phyloP scores from a whole-genome alignment of 257 asterid species.

The Primulina huaijiensis region DNA sequence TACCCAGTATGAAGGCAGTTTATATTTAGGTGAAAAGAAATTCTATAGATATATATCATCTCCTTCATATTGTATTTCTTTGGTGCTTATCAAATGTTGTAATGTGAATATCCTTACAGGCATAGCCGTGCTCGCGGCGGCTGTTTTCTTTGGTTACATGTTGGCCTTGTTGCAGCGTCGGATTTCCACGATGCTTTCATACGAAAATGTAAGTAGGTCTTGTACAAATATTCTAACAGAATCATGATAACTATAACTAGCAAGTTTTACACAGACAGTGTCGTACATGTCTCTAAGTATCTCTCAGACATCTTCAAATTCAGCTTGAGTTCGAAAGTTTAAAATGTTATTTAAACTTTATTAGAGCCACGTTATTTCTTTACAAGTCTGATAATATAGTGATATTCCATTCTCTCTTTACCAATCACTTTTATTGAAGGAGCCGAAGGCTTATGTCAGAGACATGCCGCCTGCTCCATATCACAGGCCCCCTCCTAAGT shows the following conservation, averaged over 20 bases:
- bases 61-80: slow-evolving; percentile 10
- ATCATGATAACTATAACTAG: neutral
- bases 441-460: slow-evolving; percentile 39
- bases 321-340: neutral
- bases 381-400: neutral
- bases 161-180: slow-evolving; percentile 75
- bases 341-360: too few species aligned
- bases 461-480: slow-evolving; percentile 59
- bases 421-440: slow-evolving; percentile 33
- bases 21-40: slow-evolving; percentile 50
- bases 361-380: neutral
- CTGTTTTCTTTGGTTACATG: slow-evolving; percentile 86
- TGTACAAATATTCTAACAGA: neutral
- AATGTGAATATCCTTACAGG: slow-evolving; percentile 41
- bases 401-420: neutral
- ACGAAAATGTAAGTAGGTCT: slow-evolving; percentile 42
- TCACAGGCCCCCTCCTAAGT: slow-evolving; percentile 44
- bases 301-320: neutral
- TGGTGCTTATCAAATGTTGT: neutral
- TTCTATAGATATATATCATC: neutral
- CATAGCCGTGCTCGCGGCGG: slow-evolving; percentile 72
- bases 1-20: slow-evolving; percentile 45
- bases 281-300: neutral
- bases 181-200: slow-evolving; percentile 47
- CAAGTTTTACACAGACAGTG: neutral